Percentiles rank a stretch among this genome's conserved stretches.
Conservation (phyloP, 2,329 filamentous ascomycete species). For the Amesomyces nigricolor region DNA sequence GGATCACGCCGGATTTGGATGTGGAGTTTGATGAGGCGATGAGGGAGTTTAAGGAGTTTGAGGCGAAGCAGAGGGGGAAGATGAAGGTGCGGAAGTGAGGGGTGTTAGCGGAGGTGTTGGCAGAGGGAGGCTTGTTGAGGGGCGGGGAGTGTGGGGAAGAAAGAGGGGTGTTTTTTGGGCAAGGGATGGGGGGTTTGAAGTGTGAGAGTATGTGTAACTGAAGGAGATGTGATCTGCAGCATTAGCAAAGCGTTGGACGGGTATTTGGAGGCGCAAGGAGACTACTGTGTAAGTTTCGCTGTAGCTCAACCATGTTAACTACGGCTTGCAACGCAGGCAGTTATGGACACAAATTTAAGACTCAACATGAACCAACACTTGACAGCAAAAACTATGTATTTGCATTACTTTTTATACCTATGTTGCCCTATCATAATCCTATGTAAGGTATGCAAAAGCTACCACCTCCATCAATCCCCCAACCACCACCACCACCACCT, state of each 20-base stretch:
- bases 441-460: not conserved
- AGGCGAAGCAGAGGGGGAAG: slow-evolving; percentile 40
- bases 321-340: no score
- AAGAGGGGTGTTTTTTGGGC: no score
- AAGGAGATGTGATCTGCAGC: no score
- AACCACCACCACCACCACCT: not conserved
- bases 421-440: not conserved
- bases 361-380: not conserved
- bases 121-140: not conserved
- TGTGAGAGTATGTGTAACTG: no score
- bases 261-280: no score
- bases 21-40: slow-evolving; percentile 73
- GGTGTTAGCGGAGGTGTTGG: not conserved
- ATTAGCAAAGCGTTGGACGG: no score
- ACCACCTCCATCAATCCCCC: no score
- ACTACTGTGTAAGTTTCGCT: no score
- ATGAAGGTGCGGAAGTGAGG: slow-evolving; percentile 8
- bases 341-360: no score
- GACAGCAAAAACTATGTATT: not conserved
- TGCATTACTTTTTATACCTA: not conserved
- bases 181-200: no score
- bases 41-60: slow-evolving; percentile 64
- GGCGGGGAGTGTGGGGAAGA: no score
- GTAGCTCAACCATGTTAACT: no score
- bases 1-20: slow-evolving; percentile 71